Base-by-base conservation (phyloP, 2,329 filamentous ascomycete genomes). In the Myriosclerotinia curreyana region DNA sequence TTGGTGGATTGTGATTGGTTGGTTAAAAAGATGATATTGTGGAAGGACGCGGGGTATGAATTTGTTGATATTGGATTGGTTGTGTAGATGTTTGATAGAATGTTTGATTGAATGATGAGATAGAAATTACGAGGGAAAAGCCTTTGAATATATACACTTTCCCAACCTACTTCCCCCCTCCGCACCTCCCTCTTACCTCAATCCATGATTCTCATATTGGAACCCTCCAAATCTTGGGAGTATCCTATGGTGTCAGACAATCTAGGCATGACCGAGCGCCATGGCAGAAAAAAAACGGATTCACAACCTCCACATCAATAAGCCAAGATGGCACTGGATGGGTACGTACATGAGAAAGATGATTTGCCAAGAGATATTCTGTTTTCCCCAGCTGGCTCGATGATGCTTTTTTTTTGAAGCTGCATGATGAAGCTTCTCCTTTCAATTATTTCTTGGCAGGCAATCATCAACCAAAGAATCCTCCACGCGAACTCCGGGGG, bases 171-270 rank as follows among this genome's bases (percentile, higher is more conserved):
- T 25, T n/a, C n/a, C 38, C 38, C 50, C 51, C 40, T 36, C 50
- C 50, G 8, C 56, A 40, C 17, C 42, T 59, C 22, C 12, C 22
- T 55, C 60, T 56, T n/a, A 48, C 51, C 31, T 31, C 51, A 17
- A 40, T 42, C 50, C 31, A 46, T 34, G 17, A 55, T 44, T 25
- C 60, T 56, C 49, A 31, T 42, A 49, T 20, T n/a, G n/a, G 38
- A 59, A 22, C 25, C 25, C 15, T 17, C 12, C 17, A 48, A 50
- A 25, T 34, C 53, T 64, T 59, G 46, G 53, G 31, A 58, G 31
- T 25, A 25, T 50, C 55, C 46, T 59, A 51, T 48, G 17, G 46
- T 59, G 61, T 64, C 61, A 44, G 61, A 59, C 53, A 49, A 64
- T 28, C 53, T 50, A 34, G 61, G 61, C 44, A 64, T 50, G 53